Evolutionary conservation across 768 basidiomycete genomes (phyloP).

Genomic region (Lanmaoa rubissima): DNA sequence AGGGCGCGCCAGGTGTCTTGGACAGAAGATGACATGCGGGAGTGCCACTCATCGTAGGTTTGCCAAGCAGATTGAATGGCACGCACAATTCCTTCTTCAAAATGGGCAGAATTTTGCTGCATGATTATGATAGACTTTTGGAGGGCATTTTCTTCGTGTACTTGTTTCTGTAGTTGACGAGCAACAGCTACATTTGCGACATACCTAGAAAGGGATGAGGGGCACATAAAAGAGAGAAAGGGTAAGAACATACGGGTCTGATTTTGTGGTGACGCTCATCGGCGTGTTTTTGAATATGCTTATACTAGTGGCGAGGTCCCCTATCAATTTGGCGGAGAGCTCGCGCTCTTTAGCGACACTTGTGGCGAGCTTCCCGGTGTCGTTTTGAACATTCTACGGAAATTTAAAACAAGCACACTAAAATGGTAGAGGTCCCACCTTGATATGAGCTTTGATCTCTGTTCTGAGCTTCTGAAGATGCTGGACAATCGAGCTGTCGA

Average conservation of each 20-base stretch:
- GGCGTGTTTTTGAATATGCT: constrained; percentile 96
- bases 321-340: constrained; percentile 77
- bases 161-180: constrained; percentile 85
- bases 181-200: constrained; percentile 69
- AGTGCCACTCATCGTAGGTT: constrained; percentile 93
- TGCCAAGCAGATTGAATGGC: constrained; percentile 96
- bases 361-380: constrained; percentile 89
- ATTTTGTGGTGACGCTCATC: constrained; percentile 67
- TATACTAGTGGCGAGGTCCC: constrained; percentile 83
- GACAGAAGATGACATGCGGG: constrained; percentile 70
- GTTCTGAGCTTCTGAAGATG: constrained; percentile 92
- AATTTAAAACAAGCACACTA: neutral
- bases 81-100: constrained; percentile 95
- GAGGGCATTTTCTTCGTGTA: constrained; percentile 95
- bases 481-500: constrained; percentile 96
- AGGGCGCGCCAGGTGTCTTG: constrained; percentile 75
- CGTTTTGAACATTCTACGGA: constrained; percentile 84
- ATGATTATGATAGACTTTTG: constrained; percentile 98
- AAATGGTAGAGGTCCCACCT: constrained; percentile 43
- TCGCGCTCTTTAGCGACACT: constrained; percentile 90
- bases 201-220: constrained; percentile 40
- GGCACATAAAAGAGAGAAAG: neutral
- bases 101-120: constrained; percentile 96
- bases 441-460: constrained; percentile 98
- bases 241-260: constrained; percentile 10